phyloP scores from a whole-genome alignment of 208 protist species.

The Leishmania braziliensis region DNA sequence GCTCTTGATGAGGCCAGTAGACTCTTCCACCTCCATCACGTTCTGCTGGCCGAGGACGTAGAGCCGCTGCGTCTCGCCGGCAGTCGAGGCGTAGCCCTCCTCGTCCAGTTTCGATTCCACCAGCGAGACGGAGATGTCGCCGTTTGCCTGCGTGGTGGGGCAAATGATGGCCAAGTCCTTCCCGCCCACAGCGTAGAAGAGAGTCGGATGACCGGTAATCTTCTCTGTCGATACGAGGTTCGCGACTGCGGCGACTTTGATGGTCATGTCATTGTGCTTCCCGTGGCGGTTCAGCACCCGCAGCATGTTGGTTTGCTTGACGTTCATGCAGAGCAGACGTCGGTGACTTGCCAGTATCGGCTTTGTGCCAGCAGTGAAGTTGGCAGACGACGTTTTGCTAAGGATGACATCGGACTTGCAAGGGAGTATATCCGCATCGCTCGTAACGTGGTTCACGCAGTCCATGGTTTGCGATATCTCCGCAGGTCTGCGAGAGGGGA shows the following conservation, averaged over 20 bases:
- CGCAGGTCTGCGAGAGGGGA: background rate
- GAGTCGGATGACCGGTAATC: slow-evolving; percentile 43
- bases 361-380: slow-evolving; percentile 46
- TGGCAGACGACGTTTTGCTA: slow-evolving; percentile 63
- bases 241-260: slow-evolving; percentile 49
- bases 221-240: slow-evolving; percentile 67
- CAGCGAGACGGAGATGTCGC: slow-evolving; percentile 54
- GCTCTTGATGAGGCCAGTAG: slow-evolving; percentile 36
- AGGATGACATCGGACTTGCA: slow-evolving; percentile 73
- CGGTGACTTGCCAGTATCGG: slow-evolving; percentile 69
- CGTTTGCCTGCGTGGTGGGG: slow-evolving; percentile 69
- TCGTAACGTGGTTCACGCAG: slow-evolving; percentile 58
- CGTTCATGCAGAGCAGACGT: slow-evolving; percentile 79
- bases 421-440: slow-evolving; percentile 53
- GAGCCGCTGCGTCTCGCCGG: slow-evolving; percentile 57
- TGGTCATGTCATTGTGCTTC: slow-evolving; percentile 61
- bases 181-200: slow-evolving; percentile 82
- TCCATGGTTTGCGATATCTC: slow-evolving; percentile 50
- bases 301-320: slow-evolving; percentile 81
- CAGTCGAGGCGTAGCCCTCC: slow-evolving; percentile 54
- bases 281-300: slow-evolving; percentile 77
- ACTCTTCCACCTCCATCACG: slow-evolving; percentile 73
- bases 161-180: slow-evolving; percentile 61
- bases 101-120: slow-evolving; percentile 55
- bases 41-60: slow-evolving; percentile 67